Conservation (phyloP, 179 eudicot species). For the Beta macrorhiza region DNA sequence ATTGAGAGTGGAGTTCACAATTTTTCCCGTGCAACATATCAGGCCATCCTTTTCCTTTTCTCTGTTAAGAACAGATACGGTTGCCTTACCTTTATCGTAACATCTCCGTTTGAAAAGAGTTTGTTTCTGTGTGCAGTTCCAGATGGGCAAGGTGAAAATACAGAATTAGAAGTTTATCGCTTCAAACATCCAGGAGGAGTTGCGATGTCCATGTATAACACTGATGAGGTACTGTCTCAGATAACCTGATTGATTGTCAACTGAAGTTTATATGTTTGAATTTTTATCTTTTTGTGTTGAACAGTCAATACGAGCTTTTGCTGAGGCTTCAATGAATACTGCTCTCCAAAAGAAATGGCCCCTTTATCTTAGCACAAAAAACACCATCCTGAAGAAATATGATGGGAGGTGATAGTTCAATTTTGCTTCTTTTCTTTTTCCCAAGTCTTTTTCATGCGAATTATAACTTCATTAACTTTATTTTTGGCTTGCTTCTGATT, state of each 20-base stretch:
- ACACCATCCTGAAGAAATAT: slow-evolving; percentile 93
- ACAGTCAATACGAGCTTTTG: slow-evolving; percentile 81
- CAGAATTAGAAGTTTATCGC: slow-evolving; percentile 73
- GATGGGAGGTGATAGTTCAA: slow-evolving; percentile 71
- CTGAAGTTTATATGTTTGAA: not conserved
- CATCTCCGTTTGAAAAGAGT: not conserved
- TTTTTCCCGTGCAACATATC: not conserved
- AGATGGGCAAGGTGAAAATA: slow-evolving; percentile 62
- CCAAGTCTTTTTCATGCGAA: not conserved
- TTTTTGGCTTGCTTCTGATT: not conserved
- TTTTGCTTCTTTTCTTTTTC: too few species aligned
- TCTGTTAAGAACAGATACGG: not conserved
- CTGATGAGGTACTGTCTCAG: slow-evolving; percentile 69
- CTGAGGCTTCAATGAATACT: slow-evolving; percentile 88
- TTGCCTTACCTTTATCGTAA: not conserved
- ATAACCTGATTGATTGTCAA: not conserved
- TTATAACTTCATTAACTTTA: not conserved
- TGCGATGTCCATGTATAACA: slow-evolving; percentile 90
- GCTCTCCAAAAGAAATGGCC: slow-evolving; percentile 94
- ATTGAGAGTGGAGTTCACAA: not conserved
- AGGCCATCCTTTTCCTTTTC: not conserved
- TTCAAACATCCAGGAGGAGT: slow-evolving; percentile 84
- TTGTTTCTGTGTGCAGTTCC: slow-evolving; percentile 51
- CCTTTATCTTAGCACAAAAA: slow-evolving; percentile 96
- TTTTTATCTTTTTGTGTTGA: slow-evolving; percentile 21